Base-by-base conservation (phyloP, 2,329 filamentous ascomycete genomes). In the Camillea tinctor region DNA sequence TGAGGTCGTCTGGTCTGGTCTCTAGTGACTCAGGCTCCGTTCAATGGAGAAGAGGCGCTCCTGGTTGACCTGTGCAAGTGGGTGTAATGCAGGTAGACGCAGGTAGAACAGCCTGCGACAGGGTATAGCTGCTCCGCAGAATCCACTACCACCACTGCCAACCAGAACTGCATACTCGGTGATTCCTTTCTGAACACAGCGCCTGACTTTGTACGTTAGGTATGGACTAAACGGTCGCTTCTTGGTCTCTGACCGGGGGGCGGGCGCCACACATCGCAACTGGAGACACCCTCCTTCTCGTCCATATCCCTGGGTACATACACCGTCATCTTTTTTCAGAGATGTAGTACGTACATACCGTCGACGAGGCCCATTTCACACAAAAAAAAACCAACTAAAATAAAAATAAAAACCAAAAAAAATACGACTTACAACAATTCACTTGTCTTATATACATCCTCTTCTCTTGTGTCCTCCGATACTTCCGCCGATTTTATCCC, bases 241-340 rank as follows among this genome's bases (percentile, higher is more conserved):
- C 68, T 65, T 67, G 68, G 68, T 65, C 63, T 62, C 64, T 59
- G 69, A 69, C 73, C 71, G 69, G 66, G 71, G 66, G 65, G 54
- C 57, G 67, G 67, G 72, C 74, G 75, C 74, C 74, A 76, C 73
- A 69, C 63, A 11, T 61, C 52, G 53, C n/a, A 59, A 65, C 65
- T 60, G 55, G 55, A 66, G 52, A 68, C 66, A 69, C 67, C 64
- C 50, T 64, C 52, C 58, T 64, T 65, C 66, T 59, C 61, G 66
- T 55, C 59, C 60, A 55, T 57, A 54, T 51, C 65, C 64, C 60
- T 66, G 36, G 62, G 62, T 26, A 26, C 9, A 64, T 68, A 69
- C 66, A 63, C 67, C 60, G 56, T 64, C 61, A 55, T 61, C 58
- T 68, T 65, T 58, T 62, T n/a, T n/a, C n/a, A n/a, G n/a, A n/a